phyloP scores from a whole-genome alignment of 257 asterid genomes.

The Solanum virginianum region DNA sequence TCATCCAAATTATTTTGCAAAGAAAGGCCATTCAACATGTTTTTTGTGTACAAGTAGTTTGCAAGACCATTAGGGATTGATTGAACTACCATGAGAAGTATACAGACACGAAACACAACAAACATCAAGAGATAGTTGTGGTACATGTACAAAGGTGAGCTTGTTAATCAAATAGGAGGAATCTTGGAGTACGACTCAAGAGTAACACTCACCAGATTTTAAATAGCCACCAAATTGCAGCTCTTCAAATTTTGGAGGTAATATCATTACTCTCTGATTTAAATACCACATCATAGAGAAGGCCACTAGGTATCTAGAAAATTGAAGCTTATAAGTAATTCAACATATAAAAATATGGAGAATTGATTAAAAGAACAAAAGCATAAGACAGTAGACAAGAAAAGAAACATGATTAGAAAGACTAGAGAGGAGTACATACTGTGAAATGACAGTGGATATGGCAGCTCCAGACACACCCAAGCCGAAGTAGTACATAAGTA shows the following conservation, averaged over 20 bases:
- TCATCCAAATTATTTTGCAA: background rate
- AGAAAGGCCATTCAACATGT: background rate
- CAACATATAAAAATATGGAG: background rate
- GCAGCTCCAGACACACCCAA: slow-evolving; percentile 97
- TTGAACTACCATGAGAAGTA: background rate
- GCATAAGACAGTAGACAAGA: background rate
- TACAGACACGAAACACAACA: background rate
- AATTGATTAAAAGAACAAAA: background rate
- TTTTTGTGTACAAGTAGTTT: background rate
- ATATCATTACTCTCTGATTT: slow-evolving; percentile 49
- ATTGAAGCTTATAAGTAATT: background rate
- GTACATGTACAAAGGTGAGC: background rate
- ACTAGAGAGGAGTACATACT: slow-evolving; percentile 36
- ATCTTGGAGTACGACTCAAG: background rate
- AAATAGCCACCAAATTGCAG: slow-evolving; percentile 76
- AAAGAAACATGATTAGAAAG: background rate
- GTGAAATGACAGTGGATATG: slow-evolving; percentile 78
- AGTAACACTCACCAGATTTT: slow-evolving; percentile 57
- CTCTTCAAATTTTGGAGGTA: slow-evolving; percentile 73
- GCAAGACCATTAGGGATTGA: background rate
- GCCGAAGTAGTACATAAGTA: slow-evolving; percentile 46
- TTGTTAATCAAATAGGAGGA: background rate
- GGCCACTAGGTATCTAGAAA: slow-evolving; percentile 56
- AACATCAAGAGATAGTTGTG: background rate
- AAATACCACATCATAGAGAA: slow-evolving; percentile 64